Evolutionary conservation across 1,284 basidiomycete genomes (phyloP).

Genomic region (Apiotrichum brassicae): DNA sequence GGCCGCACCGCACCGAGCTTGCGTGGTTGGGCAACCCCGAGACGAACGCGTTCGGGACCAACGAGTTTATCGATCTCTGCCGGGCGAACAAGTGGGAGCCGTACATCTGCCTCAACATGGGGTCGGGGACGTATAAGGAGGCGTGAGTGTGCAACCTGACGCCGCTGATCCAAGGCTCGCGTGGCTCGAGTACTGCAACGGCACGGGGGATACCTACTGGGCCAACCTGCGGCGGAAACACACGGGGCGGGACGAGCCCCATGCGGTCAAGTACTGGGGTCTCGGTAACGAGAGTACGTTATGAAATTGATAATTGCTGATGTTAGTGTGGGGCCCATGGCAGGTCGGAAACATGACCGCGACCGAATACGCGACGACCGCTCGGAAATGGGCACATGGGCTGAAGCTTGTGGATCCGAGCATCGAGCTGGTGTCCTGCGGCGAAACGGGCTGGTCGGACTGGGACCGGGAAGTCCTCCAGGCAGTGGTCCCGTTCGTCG

Average conservation of each 20-base stretch:
- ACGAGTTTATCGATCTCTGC: constrained; percentile 49
- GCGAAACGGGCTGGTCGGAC: constrained; percentile 50
- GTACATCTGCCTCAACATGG: constrained; percentile 55
- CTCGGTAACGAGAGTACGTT: constrained; percentile 47
- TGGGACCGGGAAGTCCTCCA: constrained; percentile 48
- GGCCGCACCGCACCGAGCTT: constrained; percentile 57
- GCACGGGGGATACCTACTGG: constrained; percentile 51
- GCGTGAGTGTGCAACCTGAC: not conserved
- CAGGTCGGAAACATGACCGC: constrained; percentile 60
- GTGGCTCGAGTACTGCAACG: constrained; percentile 64
- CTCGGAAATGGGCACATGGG: constrained; percentile 60
- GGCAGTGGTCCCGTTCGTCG: constrained; percentile 36
- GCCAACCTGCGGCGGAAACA: constrained; percentile 57
- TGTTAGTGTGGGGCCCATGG: constrained; percentile 60
- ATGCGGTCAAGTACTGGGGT: constrained; percentile 52
- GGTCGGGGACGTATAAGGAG: not conserved
- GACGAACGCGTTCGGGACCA: constrained; percentile 60
- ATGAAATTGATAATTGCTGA: too few species aligned
- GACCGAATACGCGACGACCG: constrained; percentile 56
- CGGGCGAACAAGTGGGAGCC: constrained; percentile 50
- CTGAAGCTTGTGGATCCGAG: constrained; percentile 57
- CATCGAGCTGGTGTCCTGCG: constrained; percentile 58
- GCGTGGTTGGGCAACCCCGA: constrained; percentile 59
- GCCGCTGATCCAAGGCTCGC: constrained; percentile 40
- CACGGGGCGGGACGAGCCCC: constrained; percentile 57